Evolutionary conservation across 106 monocot species (phyloP).

Genomic region (Dendrobium catenatum): DNA sequence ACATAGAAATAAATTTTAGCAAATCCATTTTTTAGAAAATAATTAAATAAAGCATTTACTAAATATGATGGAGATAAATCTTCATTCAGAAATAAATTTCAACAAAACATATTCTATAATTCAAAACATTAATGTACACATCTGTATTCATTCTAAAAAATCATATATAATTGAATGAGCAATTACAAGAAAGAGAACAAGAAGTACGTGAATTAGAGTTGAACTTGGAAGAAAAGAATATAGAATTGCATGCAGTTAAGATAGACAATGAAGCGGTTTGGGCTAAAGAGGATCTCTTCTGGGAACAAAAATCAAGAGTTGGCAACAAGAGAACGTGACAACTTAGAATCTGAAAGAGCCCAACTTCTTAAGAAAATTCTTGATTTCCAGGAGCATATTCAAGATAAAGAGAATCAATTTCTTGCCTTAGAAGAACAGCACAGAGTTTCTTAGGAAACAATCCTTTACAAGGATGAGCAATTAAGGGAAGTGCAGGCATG

Average conservation of each 20-base stretch:
- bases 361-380: constrained; percentile 75
- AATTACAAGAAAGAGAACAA: constrained; percentile 71
- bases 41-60: too few relatives aligned
- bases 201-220: constrained; percentile 57
- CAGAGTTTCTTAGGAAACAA: constrained; percentile 71
- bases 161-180: constrained; percentile 32
- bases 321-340: constrained; percentile 77
- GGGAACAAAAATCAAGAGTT: constrained; percentile 57
- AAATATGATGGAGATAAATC: too few relatives aligned
- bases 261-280: constrained; percentile 93
- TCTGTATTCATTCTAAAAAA: too few relatives aligned
- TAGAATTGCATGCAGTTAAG: constrained; percentile 66
- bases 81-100: too few relatives aligned
- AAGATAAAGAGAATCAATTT: constrained; percentile 64
- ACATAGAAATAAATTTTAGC: too few relatives aligned
- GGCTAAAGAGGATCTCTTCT: constrained; percentile 69
- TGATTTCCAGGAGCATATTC: constrained; percentile 75
- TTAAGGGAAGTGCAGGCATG: constrained; percentile 83
- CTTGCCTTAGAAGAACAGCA: constrained; percentile 85
- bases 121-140: too few relatives aligned
- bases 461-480: constrained; percentile 86
- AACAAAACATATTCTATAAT: too few relatives aligned
- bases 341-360: constrained; percentile 72
- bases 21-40: too few relatives aligned
- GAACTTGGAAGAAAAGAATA: constrained; percentile 76